These are phyloP conservation scores for Pyrrhoderma noxium DNA, from an alignment of 1,284 basidiomycete genomes.

Conservation along the genomic window DNA sequence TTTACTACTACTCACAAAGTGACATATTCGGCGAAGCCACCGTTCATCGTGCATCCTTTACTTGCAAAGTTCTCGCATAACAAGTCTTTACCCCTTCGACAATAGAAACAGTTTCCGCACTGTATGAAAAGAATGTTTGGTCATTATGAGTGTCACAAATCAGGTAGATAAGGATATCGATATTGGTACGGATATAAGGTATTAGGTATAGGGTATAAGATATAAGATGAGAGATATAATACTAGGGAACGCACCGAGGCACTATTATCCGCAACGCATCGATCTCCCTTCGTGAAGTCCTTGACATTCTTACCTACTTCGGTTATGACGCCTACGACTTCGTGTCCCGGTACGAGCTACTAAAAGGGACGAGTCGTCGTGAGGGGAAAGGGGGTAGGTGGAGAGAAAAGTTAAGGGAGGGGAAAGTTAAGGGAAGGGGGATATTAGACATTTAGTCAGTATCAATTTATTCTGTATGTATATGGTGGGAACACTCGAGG, in stretches of 20 bases:
- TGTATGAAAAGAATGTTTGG: slow-evolving; percentile 19
- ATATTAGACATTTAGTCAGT: too few species aligned
- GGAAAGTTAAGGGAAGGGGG: too few species aligned
- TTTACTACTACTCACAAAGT: slow-evolving; percentile 45
- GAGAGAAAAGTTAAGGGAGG: too few species aligned
- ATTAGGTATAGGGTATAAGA: neutral
- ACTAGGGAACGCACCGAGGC: slow-evolving; percentile 33
- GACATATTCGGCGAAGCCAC: slow-evolving; percentile 55
- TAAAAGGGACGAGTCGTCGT: too few species aligned
- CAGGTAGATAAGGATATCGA: neutral
- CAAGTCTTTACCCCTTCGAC: slow-evolving; percentile 45
- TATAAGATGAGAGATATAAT: too few species aligned
- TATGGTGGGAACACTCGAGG: too few species aligned
- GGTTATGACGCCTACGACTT: slow-evolving; percentile 47
- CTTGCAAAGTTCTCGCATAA: slow-evolving; percentile 52
- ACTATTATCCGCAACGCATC: slow-evolving; percentile 50
- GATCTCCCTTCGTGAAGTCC: slow-evolving; percentile 47
- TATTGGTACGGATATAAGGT: too few species aligned
- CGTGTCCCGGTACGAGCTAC: slow-evolving; percentile 40
- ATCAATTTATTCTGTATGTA: too few species aligned
- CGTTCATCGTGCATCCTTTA: slow-evolving; percentile 45
- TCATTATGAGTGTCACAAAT: neutral
- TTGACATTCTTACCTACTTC: slow-evolving; percentile 48
- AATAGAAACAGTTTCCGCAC: slow-evolving; percentile 55
- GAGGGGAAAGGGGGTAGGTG: too few species aligned